Conservation (phyloP, 1,284 basidiomycete genomes). For the Ganoderma meredithae region DNA sequence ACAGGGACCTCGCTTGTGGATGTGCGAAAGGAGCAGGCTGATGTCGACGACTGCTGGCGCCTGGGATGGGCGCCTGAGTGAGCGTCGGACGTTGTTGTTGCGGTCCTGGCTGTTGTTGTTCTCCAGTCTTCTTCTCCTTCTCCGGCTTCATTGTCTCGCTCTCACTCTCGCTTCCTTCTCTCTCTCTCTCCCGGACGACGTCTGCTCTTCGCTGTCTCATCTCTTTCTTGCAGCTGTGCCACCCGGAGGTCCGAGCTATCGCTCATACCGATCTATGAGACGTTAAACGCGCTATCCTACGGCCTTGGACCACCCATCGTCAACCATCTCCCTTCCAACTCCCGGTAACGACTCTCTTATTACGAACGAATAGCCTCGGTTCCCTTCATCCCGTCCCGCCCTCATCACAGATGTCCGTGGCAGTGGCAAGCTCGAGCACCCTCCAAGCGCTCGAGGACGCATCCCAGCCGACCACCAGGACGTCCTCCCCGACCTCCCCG, state of each 20-base stretch:
- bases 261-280: slow-evolving; percentile 33
- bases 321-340: slow-evolving; percentile 8
- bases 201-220: slow-evolving; percentile 18
- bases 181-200: slow-evolving; percentile 12
- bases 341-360: slow-evolving; percentile 19
- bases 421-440: slow-evolving; percentile 48
- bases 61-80: slow-evolving; percentile 9
- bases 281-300: slow-evolving; percentile 28
- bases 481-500: slow-evolving; percentile 63
- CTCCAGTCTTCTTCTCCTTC: slow-evolving; percentile 24
- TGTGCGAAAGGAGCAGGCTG: no score
- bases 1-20: background rate
- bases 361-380: slow-evolving; percentile 13
- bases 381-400: slow-evolving; percentile 8
- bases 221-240: slow-evolving; percentile 14
- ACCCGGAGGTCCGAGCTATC: slow-evolving; percentile 16
- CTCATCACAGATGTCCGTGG: slow-evolving; percentile 47
- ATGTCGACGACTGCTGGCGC: slow-evolving; percentile 5
- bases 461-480: slow-evolving; percentile 50
- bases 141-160: slow-evolving; percentile 15
- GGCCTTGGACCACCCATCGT: slow-evolving; percentile 24
- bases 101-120: slow-evolving; percentile 14
- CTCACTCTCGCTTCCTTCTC: slow-evolving; percentile 24
- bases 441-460: slow-evolving; percentile 46
- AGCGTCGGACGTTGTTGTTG: slow-evolving; percentile 13